Base-by-base conservation (phyloP, 108 stramenopile species). In the Cyclostephanos tholiformis region DNA sequence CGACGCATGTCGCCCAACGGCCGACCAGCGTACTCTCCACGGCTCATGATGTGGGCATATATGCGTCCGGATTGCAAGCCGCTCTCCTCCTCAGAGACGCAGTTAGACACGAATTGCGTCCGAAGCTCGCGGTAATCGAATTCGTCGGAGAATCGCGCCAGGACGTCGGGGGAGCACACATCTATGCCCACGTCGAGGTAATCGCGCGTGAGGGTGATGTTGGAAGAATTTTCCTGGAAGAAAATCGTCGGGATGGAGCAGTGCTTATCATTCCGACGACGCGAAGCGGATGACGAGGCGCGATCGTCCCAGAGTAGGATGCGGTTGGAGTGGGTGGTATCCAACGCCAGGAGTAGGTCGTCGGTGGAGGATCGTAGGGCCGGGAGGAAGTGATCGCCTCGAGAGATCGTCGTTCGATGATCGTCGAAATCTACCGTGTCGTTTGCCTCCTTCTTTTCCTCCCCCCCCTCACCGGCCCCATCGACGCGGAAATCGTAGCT, bases 151-250 rank as follows among this genome's bases (percentile, higher is more conserved):
- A 98, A 95, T 69, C 95, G 86, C 20, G 97, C 95, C 63, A 99
- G 79, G 10, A 99, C 96, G 64, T 99, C 99, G 1, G 97, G 97
- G 52, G 93, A 95, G 82, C 99, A 99, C 65, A 99, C 95, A 65
- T 96, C 92, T 29, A 99, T 89, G 46, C 97, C 89, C 38, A 94
- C 93, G 87, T 99, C 99, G 58, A 97, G 44, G 30, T 98, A 71
- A 71, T 98, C 95, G 48, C 79, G 69, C 23, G 91, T 82, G 10
- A 96, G 48, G 25, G 86, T 86, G 26, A 96, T 77, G 25, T 82
- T 74, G 38, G 85, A 85, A 8, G 89, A 77, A 65, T 91, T 87
- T 12, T 79, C 73, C n/a, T 73, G 53, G 71, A 93, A 91, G 80
- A 92, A 92, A 30, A 88, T 88, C 55, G 87, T 86, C 55, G 93